Percentiles rank a stretch among this genome's conserved stretches.
Evolutionary conservation across 2,329 filamentous ascomycete genomes (phyloP).

Genomic region (Graphiopsis chlorocephala): DNA sequence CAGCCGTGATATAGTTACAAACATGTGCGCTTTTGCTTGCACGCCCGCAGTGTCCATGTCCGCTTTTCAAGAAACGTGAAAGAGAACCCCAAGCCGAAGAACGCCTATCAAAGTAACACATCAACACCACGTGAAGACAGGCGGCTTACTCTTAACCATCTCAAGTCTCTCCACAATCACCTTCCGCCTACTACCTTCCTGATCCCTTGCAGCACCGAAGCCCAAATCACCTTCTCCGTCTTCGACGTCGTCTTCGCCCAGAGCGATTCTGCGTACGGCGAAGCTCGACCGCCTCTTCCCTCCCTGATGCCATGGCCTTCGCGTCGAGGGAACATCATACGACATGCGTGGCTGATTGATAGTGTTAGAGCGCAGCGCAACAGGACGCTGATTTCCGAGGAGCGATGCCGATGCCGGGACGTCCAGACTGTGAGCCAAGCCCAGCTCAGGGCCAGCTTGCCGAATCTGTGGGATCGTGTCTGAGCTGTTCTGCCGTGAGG

Average conservation of each 20-base stretch:
- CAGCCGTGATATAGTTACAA: constrained; percentile 1
- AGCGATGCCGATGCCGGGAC: constrained; percentile 8
- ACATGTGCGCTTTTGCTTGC: neutral
- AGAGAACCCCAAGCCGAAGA: neutral
- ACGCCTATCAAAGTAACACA: neutral
- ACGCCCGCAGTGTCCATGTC: neutral
- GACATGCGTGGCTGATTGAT: constrained; percentile 8
- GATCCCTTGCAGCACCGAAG: constrained; percentile 88
- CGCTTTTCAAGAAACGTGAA: neutral
- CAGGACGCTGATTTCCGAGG: neutral
- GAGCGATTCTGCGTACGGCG: neutral
- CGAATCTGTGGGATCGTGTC: constrained; percentile 34
- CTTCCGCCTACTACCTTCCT: constrained; percentile 86
- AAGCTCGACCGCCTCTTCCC: constrained; percentile 12
- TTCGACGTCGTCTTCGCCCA: constrained; percentile 58
- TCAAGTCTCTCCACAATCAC: constrained; percentile 96
- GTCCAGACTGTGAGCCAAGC: constrained; percentile 20
- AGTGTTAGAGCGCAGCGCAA: constrained; percentile 4
- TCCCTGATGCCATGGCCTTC: neutral
- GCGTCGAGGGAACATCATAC: constrained; percentile 1
- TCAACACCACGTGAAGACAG: constrained; percentile 96
- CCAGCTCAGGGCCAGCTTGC: neutral
- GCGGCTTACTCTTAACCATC: constrained; percentile 91
- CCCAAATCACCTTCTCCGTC: constrained; percentile 89
- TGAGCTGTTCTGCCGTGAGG: constrained; percentile 45